Evolutionary conservation across 2,329 filamentous ascomycete genomes (phyloP).

Genomic region (Aureobasidium sp.): DNA sequence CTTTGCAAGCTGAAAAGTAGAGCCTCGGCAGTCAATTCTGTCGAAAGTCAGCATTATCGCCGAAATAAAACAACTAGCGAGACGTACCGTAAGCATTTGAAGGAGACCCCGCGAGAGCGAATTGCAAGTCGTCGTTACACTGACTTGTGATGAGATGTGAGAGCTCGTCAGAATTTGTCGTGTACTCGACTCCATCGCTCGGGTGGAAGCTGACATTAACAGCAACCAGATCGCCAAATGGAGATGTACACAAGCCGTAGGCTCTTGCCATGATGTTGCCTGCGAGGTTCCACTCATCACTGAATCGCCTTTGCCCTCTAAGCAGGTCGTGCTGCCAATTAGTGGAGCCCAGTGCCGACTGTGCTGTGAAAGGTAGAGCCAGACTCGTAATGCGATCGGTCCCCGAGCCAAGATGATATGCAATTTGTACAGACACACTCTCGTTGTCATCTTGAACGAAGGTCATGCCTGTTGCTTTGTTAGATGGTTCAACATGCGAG

Average conservation of each 20-base stretch:
- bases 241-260: constrained; percentile 59
- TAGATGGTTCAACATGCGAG: background rate
- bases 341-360: constrained; percentile 24
- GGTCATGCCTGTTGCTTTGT: constrained; percentile 33
- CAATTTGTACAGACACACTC: constrained; percentile 37
- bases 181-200: constrained; percentile 64
- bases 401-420: constrained; percentile 40
- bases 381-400: constrained; percentile 36
- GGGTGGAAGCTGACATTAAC: constrained; percentile 60
- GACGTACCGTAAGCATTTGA: constrained; percentile 24
- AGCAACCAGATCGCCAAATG: constrained; percentile 53
- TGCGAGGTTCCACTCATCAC: constrained; percentile 55
- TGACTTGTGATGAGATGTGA: constrained; percentile 26
- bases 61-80: background rate
- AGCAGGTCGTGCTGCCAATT: constrained; percentile 47
- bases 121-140: constrained; percentile 1
- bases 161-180: constrained; percentile 49
- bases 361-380: constrained; percentile 26
- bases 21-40: constrained; percentile 35
- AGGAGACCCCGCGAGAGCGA: constrained; percentile 8
- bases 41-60: background rate
- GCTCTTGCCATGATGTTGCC: constrained; percentile 55
- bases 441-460: constrained; percentile 26
- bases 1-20: constrained; percentile 35
- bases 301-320: constrained; percentile 47